Conservation (phyloP, 495 filamentous ascomycete species). For the Filosporella fistucella region DNA sequence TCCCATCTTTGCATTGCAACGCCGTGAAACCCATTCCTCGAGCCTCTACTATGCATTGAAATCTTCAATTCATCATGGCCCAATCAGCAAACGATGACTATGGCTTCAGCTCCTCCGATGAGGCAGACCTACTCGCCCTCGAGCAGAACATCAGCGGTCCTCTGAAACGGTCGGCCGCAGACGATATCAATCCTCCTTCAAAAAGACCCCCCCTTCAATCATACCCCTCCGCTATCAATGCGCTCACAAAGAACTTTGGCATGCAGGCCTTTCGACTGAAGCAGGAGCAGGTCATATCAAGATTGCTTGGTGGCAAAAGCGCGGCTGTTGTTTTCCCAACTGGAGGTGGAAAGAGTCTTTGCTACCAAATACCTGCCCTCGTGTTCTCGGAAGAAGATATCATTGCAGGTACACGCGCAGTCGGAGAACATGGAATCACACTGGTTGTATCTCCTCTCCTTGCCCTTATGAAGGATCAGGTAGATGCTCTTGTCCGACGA, state of each 20-base stretch:
- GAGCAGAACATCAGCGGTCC: not conserved
- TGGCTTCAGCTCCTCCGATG: slow-evolving; percentile 10
- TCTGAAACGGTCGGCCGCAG: not conserved
- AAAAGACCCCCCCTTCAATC: slow-evolving; percentile 17
- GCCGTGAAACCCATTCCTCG: too few species aligned
- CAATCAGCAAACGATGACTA: slow-evolving; percentile 15
- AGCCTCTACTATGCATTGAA: too few species aligned
- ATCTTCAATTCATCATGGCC: too few species aligned
- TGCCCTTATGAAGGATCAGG: slow-evolving; percentile 57
- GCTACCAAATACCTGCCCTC: slow-evolving; percentile 53
- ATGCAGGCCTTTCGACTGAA: slow-evolving; percentile 44
- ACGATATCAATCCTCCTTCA: not conserved
- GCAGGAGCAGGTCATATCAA: slow-evolving; percentile 47
- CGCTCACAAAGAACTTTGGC: slow-evolving; percentile 41
- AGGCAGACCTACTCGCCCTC: slow-evolving; percentile 13
- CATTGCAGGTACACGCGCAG: slow-evolving; percentile 15
- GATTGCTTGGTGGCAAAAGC: slow-evolving; percentile 43
- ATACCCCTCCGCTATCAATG: slow-evolving; percentile 21
- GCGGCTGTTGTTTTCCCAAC: slow-evolving; percentile 53
- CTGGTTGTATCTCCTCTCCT: slow-evolving; percentile 52
- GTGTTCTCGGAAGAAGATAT: slow-evolving; percentile 44
- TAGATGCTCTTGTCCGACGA: slow-evolving; percentile 42
- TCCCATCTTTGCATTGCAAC: too few species aligned
- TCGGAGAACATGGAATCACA: slow-evolving; percentile 36
- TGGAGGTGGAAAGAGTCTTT: slow-evolving; percentile 54